Evolutionary conservation across 2,329 filamentous ascomycete genomes (phyloP).

Genomic region (Claviceps pazoutovae): DNA sequence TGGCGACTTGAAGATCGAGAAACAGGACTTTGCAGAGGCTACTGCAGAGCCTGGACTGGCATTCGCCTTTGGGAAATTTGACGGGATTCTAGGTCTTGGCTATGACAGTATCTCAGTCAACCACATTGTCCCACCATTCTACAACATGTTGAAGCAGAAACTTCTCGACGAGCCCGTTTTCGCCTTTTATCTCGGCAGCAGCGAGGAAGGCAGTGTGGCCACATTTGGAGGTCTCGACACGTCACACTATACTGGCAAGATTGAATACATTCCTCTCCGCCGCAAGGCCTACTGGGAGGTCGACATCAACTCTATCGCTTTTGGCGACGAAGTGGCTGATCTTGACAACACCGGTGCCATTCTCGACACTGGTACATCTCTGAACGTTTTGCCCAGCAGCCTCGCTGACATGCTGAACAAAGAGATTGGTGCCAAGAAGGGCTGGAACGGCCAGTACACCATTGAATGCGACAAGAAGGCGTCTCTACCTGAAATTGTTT

Average conservation of each 20-base stretch:
- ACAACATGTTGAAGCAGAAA: constrained; percentile 84
- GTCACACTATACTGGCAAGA: constrained; percentile 67
- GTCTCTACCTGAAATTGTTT: constrained; percentile 77
- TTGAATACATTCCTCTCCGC: constrained; percentile 86
- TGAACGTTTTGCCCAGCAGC: constrained; percentile 84
- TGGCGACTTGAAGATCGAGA: constrained; percentile 75
- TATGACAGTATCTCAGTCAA: constrained; percentile 98
- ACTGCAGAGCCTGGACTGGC: constrained; percentile 91
- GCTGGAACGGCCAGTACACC: constrained; percentile 91
- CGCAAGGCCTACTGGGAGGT: constrained; percentile 99
- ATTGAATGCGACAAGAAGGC: constrained; percentile 78
- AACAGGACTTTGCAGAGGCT: constrained; percentile 91
- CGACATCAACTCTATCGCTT: constrained; percentile 80
- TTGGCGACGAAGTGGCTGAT: constrained; percentile 74
- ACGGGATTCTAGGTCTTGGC: constrained; percentile 88
- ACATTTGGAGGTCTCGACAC: constrained; percentile 82
- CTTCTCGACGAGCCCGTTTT: constrained; percentile 88
- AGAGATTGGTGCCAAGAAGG: constrained; percentile 96
- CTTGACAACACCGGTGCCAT: constrained; percentile 93
- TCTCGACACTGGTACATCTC: constrained; percentile 93
- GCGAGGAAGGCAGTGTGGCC: constrained; percentile 65
- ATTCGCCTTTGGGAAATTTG: constrained; percentile 94
- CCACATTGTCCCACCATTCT: constrained; percentile 86
- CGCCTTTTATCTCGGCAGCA: constrained; percentile 82
- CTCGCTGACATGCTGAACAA: constrained; percentile 94